A percentile compares a stretch with the other conserved stretches of the same genome.
Conservation (phyloP, 306 rosid genomes). For the Benincasa hispida region DNA sequence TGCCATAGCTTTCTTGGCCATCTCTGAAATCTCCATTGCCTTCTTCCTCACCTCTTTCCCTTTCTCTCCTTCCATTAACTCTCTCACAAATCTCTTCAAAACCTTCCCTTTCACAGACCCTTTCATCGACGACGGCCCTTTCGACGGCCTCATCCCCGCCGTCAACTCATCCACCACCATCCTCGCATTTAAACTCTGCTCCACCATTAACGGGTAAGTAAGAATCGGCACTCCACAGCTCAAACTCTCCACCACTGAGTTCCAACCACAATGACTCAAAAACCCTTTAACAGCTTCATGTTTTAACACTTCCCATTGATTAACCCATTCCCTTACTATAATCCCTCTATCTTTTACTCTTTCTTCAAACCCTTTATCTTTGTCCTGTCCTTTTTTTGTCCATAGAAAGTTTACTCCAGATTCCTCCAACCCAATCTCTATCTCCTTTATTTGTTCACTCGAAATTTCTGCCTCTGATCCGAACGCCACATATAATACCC, state of each 20-base stretch:
- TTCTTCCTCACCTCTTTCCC: slow-evolving; percentile 24
- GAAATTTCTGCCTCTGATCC: slow-evolving; percentile 32
- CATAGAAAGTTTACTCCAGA: slow-evolving; percentile 27
- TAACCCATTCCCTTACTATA: slow-evolving; percentile 39
- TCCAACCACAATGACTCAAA: slow-evolving; percentile 51
- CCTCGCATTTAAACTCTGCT: slow-evolving; percentile 32
- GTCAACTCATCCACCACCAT: slow-evolving; percentile 39
- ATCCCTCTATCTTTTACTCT: slow-evolving; percentile 28
- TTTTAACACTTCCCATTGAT: slow-evolving; percentile 24
- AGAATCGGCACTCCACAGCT: slow-evolving; percentile 38
- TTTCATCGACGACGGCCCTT: not conserved
- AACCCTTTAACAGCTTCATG: slow-evolving; percentile 36
- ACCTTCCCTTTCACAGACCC: slow-evolving; percentile 32
- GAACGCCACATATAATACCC: slow-evolving; percentile 32
- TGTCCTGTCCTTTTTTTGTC: slow-evolving; percentile 17
- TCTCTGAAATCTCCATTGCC: slow-evolving; percentile 18
- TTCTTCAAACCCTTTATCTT: slow-evolving; percentile 19
- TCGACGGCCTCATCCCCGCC: slow-evolving; percentile 20
- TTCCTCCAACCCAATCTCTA: slow-evolving; percentile 27
- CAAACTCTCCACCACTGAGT: slow-evolving; percentile 33
- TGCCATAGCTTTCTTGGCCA: slow-evolving; percentile 24
- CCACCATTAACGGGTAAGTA: slow-evolving; percentile 38
- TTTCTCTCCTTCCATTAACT: slow-evolving; percentile 31
- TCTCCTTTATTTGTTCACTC: slow-evolving; percentile 18
- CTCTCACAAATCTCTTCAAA: slow-evolving; percentile 21